Percentiles rank a stretch among this genome's conserved stretches.
Evolutionary conservation across 2,329 filamentous ascomycete species (phyloP).

Genomic region (Alternaria gansuensis): DNA sequence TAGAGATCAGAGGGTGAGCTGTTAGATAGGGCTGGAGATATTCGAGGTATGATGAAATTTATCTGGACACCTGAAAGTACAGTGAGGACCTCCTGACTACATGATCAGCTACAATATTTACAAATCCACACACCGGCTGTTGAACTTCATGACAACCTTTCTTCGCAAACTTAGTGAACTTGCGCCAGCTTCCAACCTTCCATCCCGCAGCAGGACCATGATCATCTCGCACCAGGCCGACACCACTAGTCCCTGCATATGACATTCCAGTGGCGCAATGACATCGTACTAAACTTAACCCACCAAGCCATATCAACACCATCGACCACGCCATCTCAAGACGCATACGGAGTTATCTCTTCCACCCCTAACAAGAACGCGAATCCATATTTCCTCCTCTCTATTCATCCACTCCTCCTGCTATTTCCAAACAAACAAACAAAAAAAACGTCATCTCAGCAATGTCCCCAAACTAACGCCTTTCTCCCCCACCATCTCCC

Average conservation of each 20-base stretch:
- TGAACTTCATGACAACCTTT: neutral
- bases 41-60: neutral
- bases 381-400: neutral
- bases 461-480: constrained; percentile 38
- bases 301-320: neutral
- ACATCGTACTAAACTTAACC: neutral
- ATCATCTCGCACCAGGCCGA: neutral
- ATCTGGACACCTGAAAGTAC: neutral
- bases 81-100: neutral
- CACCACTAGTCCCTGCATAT: neutral
- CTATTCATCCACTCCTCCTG: neutral
- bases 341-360: neutral
- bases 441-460: neutral
- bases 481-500: constrained; percentile 48
- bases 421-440: neutral
- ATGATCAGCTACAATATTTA: neutral
- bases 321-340: neutral
- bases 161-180: neutral
- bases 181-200: neutral
- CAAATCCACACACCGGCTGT: neutral
- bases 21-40: neutral
- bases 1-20: neutral
- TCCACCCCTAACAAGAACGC: neutral
- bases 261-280: neutral
- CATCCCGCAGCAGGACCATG: neutral